phyloP scores from a whole-genome alignment of 345 rosid species.

The Linum lewisii region DNA sequence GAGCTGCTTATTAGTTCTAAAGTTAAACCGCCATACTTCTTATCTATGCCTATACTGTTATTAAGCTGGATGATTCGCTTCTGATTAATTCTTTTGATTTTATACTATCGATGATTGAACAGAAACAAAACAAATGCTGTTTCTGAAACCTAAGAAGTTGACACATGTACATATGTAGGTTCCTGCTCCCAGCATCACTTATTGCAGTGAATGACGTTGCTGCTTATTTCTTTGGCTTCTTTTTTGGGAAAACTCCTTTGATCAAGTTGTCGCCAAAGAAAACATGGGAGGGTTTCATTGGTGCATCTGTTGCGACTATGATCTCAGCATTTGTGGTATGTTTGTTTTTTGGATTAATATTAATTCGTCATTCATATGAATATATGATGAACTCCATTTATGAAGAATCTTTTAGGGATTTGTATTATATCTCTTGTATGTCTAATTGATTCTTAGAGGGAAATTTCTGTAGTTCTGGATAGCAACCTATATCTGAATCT shows the following conservation, averaged over 20 bases:
- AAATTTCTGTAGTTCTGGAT: too few relatives aligned
- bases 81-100: too few relatives aligned
- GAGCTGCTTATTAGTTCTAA: too few relatives aligned
- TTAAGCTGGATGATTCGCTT: not conserved
- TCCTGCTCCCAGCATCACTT: conserved; percentile 96
- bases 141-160: not conserved
- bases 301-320: conserved; percentile 85
- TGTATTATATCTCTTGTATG: not conserved
- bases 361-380: not conserved
- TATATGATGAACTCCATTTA: not conserved
- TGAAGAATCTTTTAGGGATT: not conserved
- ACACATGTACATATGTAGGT: conserved; percentile 38
- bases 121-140: too few relatives aligned
- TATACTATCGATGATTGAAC: too few relatives aligned
- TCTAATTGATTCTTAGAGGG: not conserved
- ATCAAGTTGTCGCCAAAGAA: conserved; percentile 96
- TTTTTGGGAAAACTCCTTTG: conserved; percentile 91
- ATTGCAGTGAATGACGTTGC: conserved; percentile 87
- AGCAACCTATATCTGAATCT: too few relatives aligned
- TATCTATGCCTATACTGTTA: too few relatives aligned
- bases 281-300: conserved; percentile 98
- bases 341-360: conserved; percentile 1
- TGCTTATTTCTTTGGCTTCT: conserved; percentile 87
- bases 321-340: conserved; percentile 87
- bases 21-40: too few relatives aligned